These are phyloP conservation scores for Geranomyces michiganensis DNA, from an alignment of 192 early-diverging fungal species.

Conservation along the genomic window DNA sequence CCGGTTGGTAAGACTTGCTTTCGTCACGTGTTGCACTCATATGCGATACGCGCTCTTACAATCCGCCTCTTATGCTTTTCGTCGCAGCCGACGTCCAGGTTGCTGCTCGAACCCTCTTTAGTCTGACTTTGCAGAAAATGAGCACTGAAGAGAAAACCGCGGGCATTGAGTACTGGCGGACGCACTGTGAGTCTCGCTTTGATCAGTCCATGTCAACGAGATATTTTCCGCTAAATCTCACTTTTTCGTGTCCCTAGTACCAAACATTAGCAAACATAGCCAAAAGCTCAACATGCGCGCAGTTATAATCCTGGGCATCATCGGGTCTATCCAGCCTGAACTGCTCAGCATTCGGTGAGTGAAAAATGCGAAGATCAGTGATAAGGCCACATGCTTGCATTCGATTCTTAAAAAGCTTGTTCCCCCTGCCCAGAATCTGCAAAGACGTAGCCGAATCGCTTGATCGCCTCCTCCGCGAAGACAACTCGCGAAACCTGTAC, in stretches of 20 bases:
- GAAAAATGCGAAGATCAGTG: too few relatives aligned
- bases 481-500: conserved; percentile 46
- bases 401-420: not conserved
- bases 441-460: conserved; percentile 71
- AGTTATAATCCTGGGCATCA: conserved; percentile 74
- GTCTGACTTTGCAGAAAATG: conserved; percentile 54
- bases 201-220: not conserved
- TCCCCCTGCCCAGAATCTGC: too few relatives aligned
- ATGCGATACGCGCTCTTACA: not conserved
- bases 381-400: too few relatives aligned
- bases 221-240: not conserved
- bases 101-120: conserved; percentile 65
- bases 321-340: conserved; percentile 65
- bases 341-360: not conserved
- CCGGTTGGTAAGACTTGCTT: conserved; percentile 55
- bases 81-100: conserved; percentile 66
- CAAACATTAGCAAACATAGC: conserved; percentile 10
- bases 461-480: conserved; percentile 65
- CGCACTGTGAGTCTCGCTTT: conserved; percentile 68
- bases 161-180: conserved; percentile 70
- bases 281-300: conserved; percentile 59
- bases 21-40: not conserved
- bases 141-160: conserved; percentile 49
- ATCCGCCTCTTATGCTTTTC: not conserved
- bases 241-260: not conserved